Evolutionary conservation across 805 yeast genomes (phyloP), one percentile per base, ranked within the genome.

Genomic region (Starmera dryadoides): DNA sequence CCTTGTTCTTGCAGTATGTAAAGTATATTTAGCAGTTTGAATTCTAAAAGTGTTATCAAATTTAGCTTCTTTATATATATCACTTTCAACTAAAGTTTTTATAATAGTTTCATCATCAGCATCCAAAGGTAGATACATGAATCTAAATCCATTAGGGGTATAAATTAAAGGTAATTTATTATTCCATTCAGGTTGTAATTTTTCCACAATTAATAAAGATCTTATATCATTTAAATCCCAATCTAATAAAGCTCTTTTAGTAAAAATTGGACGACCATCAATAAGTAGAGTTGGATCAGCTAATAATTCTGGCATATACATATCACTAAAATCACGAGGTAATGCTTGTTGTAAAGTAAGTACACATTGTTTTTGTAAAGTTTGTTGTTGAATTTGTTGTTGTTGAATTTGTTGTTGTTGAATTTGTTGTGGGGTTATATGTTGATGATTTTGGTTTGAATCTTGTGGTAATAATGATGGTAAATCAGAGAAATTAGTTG

Each of bases 141-240:
- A 59, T 37, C 67, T 59, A 53, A 79, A 78, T 6, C 56, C 61
- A 34, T 49, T 47, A 18, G 58, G 56, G 1, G 51, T 37, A 31
- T 48, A 45, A 6, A 76, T 61, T 18, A 55, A 49, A 0, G 86
- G 86, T 6, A 79, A 41, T 40, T 60, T 63, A 7, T 64, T 63
- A 14, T 66, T 61, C 86, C 87, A 81, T 49, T 73, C 79, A 5
- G 77, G 76, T 37, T 59, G 62, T 30, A 73, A 47, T 20, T 39
- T 37, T 20, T 46, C 53, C 18, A 79, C 65, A 21, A 83, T 77
- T 29, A 83, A 60, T 22, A 81, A 56, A 2, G 87, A 78, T 33
- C 91, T 62, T 16, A 79, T 62, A 54, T 81, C 89, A 56, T 83
- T 83, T 37, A 79, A 52, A 35, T 73, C 79, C 91, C 91, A 83